phyloP scores from a whole-genome alignment of 2,329 filamentous ascomycete genomes.

The Golovinomyces cichoracearum region DNA sequence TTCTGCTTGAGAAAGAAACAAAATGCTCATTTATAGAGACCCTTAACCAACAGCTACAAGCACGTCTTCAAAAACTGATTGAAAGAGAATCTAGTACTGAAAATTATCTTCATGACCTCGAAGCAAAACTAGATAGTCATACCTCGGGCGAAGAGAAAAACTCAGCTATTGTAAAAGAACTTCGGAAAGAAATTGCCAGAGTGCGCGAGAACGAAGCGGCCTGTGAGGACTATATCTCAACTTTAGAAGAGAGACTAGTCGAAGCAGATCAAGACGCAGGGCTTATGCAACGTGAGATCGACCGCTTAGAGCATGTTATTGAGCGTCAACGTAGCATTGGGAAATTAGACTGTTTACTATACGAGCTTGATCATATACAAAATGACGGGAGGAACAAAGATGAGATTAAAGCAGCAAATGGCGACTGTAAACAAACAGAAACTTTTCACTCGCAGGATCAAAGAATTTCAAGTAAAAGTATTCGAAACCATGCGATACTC shows the following conservation, averaged over 20 bases:
- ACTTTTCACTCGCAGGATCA: constrained; percentile 28
- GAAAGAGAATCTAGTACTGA: constrained; percentile 83
- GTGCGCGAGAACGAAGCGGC: constrained; percentile 72
- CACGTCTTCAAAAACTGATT: constrained; percentile 72
- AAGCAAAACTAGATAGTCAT: constrained; percentile 70
- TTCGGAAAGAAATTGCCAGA: constrained; percentile 74
- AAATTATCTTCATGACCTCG: constrained; percentile 73
- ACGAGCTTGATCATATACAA: constrained; percentile 64
- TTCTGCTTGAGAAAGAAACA: constrained; percentile 71
- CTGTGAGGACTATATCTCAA: constrained; percentile 92
- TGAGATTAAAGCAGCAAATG: constrained; percentile 18
- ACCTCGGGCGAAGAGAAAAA: constrained; percentile 85
- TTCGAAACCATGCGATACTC: constrained; percentile 27
- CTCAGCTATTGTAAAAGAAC: constrained; percentile 53
- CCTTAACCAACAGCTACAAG: constrained; percentile 68
- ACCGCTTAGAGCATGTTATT: constrained; percentile 78
- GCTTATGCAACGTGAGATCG: constrained; percentile 88
- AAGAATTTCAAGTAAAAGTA: constrained; percentile 26
- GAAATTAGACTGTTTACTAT: constrained; percentile 73
- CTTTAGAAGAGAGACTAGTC: constrained; percentile 76
- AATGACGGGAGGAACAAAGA: constrained; percentile 26
- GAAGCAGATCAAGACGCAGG: constrained; percentile 92
- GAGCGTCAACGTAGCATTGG: constrained; percentile 87
- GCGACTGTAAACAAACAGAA: constrained; percentile 20
- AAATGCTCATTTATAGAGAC: constrained; percentile 84